These are phyloP conservation scores for Ogataea pignaliae DNA, from an alignment of 805 yeast species.

Conservation along the genomic window DNA sequence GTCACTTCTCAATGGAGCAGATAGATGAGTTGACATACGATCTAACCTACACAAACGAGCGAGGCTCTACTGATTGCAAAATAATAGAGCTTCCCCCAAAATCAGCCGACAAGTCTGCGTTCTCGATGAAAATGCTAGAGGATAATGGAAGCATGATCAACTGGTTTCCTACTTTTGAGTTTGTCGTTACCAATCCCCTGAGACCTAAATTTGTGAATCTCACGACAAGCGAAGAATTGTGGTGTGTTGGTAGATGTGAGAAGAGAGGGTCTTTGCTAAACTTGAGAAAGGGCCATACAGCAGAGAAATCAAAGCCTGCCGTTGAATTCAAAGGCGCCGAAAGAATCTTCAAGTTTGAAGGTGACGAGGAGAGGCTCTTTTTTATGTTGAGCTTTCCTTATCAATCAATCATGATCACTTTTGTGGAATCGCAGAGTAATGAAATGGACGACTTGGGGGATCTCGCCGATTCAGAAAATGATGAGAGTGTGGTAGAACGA, in stretches of 20 bases:
- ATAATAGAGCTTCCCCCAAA: constrained; percentile 11
- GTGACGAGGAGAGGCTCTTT: constrained; percentile 2
- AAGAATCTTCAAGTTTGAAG: constrained; percentile 10
- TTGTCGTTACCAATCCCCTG: constrained; percentile 13
- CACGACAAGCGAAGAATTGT: constrained; percentile 23
- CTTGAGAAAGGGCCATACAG: constrained; percentile 21
- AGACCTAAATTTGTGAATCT: constrained; percentile 15
- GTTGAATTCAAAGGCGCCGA: constrained; percentile 11
- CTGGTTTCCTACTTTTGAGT: constrained; percentile 28
- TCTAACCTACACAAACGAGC: constrained; percentile 21
- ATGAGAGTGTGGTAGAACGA: constrained; percentile 4
- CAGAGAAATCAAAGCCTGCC: constrained; percentile 16
- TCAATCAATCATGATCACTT: constrained; percentile 9
- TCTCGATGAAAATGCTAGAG: constrained; percentile 16
- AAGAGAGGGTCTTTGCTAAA: constrained; percentile 22
- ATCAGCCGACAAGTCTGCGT: constrained; percentile 9
- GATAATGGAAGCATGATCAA: constrained; percentile 15
- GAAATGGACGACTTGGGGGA: neutral
- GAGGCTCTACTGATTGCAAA: constrained; percentile 23
- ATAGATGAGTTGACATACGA: constrained; percentile 9
- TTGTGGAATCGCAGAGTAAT: neutral
- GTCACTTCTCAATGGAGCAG: constrained; percentile 23
- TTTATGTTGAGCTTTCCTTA: constrained; percentile 13
- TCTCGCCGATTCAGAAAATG: constrained; percentile 2
- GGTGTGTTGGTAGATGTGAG: constrained; percentile 27